These are phyloP conservation scores for Tanacetum coccineum DNA, from an alignment of 129 eudicot genomes.

Conservation along the genomic window DNA sequence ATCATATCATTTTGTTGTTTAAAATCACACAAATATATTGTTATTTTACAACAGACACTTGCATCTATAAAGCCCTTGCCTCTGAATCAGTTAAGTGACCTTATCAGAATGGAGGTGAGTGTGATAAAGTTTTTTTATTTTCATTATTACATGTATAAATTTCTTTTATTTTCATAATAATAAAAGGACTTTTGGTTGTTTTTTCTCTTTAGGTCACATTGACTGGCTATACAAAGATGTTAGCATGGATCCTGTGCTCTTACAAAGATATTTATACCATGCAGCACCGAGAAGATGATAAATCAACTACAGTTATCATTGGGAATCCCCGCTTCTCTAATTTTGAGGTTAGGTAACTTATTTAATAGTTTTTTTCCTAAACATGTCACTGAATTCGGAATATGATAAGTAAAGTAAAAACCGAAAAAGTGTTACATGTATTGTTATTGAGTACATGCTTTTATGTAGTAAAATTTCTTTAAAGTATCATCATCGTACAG, in stretches of 20 bases:
- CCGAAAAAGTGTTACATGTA: too few relatives aligned
- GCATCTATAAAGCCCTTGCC: slow-evolving; percentile 73
- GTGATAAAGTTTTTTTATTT: neutral
- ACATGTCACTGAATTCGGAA: too few relatives aligned
- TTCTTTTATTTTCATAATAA: too few relatives aligned
- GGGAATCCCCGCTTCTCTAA: slow-evolving; percentile 91
- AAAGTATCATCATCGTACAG: too few relatives aligned
- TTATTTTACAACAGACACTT: slow-evolving; percentile 45
- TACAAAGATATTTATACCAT: slow-evolving; percentile 71
- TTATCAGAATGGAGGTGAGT: slow-evolving; percentile 68
- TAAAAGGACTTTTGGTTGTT: slow-evolving; percentile 22
- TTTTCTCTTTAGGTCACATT: slow-evolving; percentile 50
- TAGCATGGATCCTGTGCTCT: slow-evolving; percentile 75
- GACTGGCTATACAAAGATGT: slow-evolving; percentile 78
- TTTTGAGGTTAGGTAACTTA: slow-evolving; percentile 64
- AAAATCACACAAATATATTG: too few relatives aligned
- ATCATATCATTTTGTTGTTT: too few relatives aligned
- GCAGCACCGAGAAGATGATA: slow-evolving; percentile 80
- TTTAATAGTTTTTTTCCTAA: neutral
- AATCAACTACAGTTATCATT: slow-evolving; percentile 63
- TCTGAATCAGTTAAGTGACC: slow-evolving; percentile 68
- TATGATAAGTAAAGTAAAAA: too few relatives aligned
- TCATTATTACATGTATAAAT: neutral
- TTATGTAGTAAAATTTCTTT: too few relatives aligned
- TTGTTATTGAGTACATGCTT: too few relatives aligned